Evolutionary conservation across 1,284 basidiomycete genomes (phyloP), one percentile per base, ranked within the genome.

Genomic region (Megacollybia platyphylla): DNA sequence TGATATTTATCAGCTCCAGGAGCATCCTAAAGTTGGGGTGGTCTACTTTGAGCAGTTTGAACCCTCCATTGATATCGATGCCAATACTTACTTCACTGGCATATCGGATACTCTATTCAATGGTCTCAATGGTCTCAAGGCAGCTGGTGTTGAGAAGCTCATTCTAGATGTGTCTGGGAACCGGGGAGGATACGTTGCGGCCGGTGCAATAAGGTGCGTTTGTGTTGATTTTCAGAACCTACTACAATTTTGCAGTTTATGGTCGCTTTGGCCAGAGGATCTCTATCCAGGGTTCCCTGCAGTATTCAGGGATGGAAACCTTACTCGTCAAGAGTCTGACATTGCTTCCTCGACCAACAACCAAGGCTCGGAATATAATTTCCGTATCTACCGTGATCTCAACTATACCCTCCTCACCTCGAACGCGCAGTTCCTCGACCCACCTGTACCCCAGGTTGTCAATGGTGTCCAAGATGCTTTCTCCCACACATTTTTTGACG

Each of bases 11-110:
- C 48, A 49, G 38, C 48, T 49, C 15, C 42, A 30, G 0, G 39
- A 48, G 8, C 46, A 49, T 29, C 48, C 48, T 2, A 46, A 49
- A 37, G 48, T 49, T 29, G 48, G 48, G 2, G 48, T 48, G 5
- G 44, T 49, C 1, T 49, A 49, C 36, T 48, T 49, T 13, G 46
- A 49, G 30, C 48, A 24, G 40, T 49, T 49, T 28, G 48, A 44
- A 4, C 46, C 48, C 0, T 42, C 39, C 2, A 44, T 46, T 8
- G 44, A 40, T 5, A 48, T 46, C 3, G 44, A 38, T 4, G 18
- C 39, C 1, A 34, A 44, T 3, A 38, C 31, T 3, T 49, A 49
- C 11, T 48, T 49, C 37, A 42, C 43, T 27, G 48, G 48, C n/a
- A 49, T 49, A 7, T 48, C 48, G 0, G 36, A 44, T 37, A 49